Base-by-base conservation (phyloP, 257 asterid species). In the Handroanthus guayacan region DNA sequence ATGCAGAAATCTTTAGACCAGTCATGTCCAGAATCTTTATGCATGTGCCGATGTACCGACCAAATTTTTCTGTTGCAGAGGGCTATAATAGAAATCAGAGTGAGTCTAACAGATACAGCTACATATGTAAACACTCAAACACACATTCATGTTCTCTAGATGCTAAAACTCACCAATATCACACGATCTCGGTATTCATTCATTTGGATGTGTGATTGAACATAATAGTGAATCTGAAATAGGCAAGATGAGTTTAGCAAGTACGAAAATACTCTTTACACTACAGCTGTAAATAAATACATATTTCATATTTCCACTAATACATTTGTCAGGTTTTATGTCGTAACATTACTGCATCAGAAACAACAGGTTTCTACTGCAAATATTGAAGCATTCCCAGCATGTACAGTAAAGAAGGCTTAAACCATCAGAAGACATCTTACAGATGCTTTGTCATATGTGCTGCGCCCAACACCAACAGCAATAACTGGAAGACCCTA, bases 141-240 rank as follows among this genome's bases (percentile, higher is more conserved):
- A 9, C 31, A 18, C 36, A 81, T 45, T 34, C 14, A 62, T 41
- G 34, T 47, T 61, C 70, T 56, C 54, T 8, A 39, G 38, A 78
- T 44, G 70, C 74, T 62, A 79, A 67, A 79, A 70, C 91, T 84
- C 80, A 95, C 99, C 86, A 95, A 77, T 78, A 91, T 69, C 79
- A 95, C 93, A 25, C 96, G 95, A 79, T 93, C 99, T 72, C 99
- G 82, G 84, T 90, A 95, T 76, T 95, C 99, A 60, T 95, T 95
- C 90, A 95, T 82, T 82, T 95, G 99, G 79, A 95, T 95, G 86
- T 93, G 98, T 34, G 99, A 95, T 77, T 93, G 98, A 71, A 95
- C 87, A 80, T 95, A 95, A 82, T 86, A 90, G 80, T 95, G 92
- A 68, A 89, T 78, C 99, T 95, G 73, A 61, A 79, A 71, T 3